A percentile compares a stretch with the other conserved stretches of the same genome.
These are phyloP conservation scores for Picochlorum sp. DNA, from an alignment of 139 green algal species.

Conservation along the genomic window DNA sequence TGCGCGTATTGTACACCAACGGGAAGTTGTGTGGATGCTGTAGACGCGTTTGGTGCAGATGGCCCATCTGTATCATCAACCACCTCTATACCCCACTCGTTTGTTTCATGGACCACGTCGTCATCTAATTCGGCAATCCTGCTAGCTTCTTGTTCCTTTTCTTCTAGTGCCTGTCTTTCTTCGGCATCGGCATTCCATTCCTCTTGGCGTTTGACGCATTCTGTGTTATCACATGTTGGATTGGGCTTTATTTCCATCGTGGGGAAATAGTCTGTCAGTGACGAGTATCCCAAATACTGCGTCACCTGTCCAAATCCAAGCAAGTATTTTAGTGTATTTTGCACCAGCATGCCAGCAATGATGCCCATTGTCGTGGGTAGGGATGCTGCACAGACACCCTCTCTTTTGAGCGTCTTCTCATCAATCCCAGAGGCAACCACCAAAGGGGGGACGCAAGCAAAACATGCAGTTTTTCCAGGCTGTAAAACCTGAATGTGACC, in stretches of 20 bases:
- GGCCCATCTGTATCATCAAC: slow-evolving; percentile 1
- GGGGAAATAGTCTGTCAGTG: slow-evolving; percentile 92
- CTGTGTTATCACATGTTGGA: slow-evolving; percentile 63
- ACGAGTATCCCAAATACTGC: slow-evolving; percentile 79
- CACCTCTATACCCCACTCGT: slow-evolving; percentile 82
- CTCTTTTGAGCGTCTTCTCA: slow-evolving; percentile 89
- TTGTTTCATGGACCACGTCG: slow-evolving; percentile 66
- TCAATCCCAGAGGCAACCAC: slow-evolving; percentile 93
- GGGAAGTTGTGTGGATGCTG: slow-evolving; percentile 22
- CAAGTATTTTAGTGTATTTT: slow-evolving; percentile 90
- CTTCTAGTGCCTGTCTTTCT: not conserved
- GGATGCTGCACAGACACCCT: slow-evolving; percentile 93
- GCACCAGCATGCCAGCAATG: slow-evolving; percentile 87
- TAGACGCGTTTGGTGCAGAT: not conserved
- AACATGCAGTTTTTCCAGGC: slow-evolving; percentile 71
- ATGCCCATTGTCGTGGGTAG: slow-evolving; percentile 98
- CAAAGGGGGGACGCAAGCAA: slow-evolving; percentile 82
- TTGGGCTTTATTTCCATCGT: slow-evolving; percentile 86
- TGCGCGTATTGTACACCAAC: slow-evolving; percentile 47
- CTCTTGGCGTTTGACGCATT: slow-evolving; percentile 59
- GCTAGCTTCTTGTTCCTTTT: slow-evolving; percentile 21
- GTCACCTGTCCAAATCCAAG: slow-evolving; percentile 73
- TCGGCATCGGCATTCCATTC: slow-evolving; percentile 25
- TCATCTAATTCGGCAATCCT: slow-evolving; percentile 30
- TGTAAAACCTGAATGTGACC: slow-evolving; percentile 86